These are phyloP conservation scores for Cetradonia linearis DNA, from an alignment of 495 filamentous ascomycete genomes.

Conservation along the genomic window DNA sequence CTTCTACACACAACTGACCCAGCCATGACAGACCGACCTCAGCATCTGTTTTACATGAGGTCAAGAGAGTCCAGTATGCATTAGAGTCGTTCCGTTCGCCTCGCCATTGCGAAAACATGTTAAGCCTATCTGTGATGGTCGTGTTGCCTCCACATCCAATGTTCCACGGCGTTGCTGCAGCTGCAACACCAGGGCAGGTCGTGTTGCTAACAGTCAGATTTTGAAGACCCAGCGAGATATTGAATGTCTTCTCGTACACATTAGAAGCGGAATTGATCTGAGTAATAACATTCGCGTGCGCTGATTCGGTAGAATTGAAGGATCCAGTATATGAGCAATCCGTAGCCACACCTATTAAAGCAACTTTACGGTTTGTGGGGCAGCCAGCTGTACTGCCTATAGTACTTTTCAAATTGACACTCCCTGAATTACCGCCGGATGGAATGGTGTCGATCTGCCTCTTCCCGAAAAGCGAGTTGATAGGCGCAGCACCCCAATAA, in stretches of 20 bases:
- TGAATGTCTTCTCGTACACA: constrained; percentile 83
- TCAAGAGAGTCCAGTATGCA: constrained; percentile 90
- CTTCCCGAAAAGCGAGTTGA: constrained; percentile 48
- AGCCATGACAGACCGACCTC: constrained; percentile 93
- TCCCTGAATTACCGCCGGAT: constrained; percentile 64
- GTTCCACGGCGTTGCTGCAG: constrained; percentile 69
- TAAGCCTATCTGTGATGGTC: constrained; percentile 70
- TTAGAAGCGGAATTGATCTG: constrained; percentile 79
- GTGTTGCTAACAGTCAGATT: constrained; percentile 67
- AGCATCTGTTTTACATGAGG: constrained; percentile 69
- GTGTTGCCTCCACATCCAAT: constrained; percentile 51
- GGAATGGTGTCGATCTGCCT: constrained; percentile 45
- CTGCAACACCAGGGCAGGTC: constrained; percentile 55
- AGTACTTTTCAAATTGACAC: constrained; percentile 69
- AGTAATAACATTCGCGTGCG: constrained; percentile 63
- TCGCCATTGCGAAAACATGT: constrained; percentile 83
- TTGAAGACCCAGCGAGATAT: constrained; percentile 79
- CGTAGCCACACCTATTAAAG: constrained; percentile 82
- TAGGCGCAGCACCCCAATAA: constrained; percentile 44
- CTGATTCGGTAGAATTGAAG: constrained; percentile 52
- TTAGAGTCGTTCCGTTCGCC: constrained; percentile 62
- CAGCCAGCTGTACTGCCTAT: constrained; percentile 78
- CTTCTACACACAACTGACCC: constrained; percentile 69
- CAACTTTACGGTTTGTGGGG: constrained; percentile 77
- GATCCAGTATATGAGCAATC: constrained; percentile 75